Percentiles rank a stretch among this genome's conserved stretches.
Evolutionary conservation across 1,284 basidiomycete species (phyloP).

Genomic region (Puccinia sorghi): DNA sequence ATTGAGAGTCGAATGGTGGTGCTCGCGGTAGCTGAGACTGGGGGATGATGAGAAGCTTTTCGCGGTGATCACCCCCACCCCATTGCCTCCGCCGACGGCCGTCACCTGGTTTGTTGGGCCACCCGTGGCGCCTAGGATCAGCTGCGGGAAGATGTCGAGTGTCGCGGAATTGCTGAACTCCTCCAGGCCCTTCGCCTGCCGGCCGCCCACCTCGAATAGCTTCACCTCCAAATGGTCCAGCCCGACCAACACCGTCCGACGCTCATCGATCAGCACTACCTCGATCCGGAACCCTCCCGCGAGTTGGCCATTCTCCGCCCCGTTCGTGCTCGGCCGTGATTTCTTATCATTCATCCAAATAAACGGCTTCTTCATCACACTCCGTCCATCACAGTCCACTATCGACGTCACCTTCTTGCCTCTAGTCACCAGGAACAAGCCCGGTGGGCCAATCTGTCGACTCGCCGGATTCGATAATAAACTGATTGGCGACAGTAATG

Average conservation of each 20-base stretch:
- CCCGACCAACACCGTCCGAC: conserved; percentile 35
- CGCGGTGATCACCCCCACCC: conserved; percentile 30
- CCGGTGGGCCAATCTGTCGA: conserved; percentile 77
- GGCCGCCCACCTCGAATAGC: conserved; percentile 38
- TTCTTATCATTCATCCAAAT: conserved; percentile 68
- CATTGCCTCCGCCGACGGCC: conserved; percentile 8
- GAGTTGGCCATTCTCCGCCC: conserved; percentile 61
- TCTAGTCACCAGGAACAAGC: conserved; percentile 78
- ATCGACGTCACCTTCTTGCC: conserved; percentile 80
- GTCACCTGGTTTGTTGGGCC: not conserved
- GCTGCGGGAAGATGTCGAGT: conserved; percentile 37
- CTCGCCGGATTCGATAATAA: conserved; percentile 69
- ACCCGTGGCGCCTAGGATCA: conserved; percentile 4
- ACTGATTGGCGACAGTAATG: conserved; percentile 72
- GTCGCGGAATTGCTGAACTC: conserved; percentile 42
- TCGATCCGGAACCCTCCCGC: conserved; percentile 54
- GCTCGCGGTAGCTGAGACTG: not conserved
- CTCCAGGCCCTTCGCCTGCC: conserved; percentile 39
- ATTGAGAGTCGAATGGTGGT: not conserved
- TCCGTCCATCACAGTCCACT: conserved; percentile 75
- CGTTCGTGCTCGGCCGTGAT: conserved; percentile 67
- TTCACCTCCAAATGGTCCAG: conserved; percentile 37
- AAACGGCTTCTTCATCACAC: conserved; percentile 74
- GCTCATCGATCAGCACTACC: conserved; percentile 31
- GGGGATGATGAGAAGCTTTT: not conserved